Base-by-base conservation (phyloP, 169 alveolate species). In the Eimeria maxima region DNA sequence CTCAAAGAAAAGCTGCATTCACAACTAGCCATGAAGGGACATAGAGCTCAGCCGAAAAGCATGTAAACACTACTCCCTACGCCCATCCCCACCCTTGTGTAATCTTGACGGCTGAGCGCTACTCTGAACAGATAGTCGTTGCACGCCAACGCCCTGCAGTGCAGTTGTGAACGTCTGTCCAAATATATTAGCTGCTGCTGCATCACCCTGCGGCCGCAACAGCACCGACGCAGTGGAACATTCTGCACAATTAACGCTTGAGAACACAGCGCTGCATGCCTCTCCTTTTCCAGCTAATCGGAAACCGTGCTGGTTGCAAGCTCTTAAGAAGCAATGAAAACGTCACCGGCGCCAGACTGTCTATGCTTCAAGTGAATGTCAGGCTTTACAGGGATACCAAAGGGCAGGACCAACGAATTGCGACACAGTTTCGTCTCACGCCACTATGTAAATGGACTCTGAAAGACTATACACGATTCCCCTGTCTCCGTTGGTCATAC, bases 121-220 rank as follows among this genome's bases (percentile, higher is more conserved):
- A 97, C 95, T 97, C 98, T 98, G 95, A 98, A 97, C 60, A 95
- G 94, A 90, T 97, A 98, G 94, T 98, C 99, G 57, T 98, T 93
- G 90, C 96, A 97, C 38, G 98, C 97, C 95, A 97, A 93, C 24
- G 96, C 92, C 63, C 84, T 60, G 71, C 63, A 63, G 60, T 73
- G 96, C 86, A 95, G 71, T 50, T 80, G 71, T 16, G 80, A 80
- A 88, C 95, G 92, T 24, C 95, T 84, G 57, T 96, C 97, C 44
- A 96, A 24, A 76, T 87, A 90, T 29, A 87, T 14, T 29, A 87
- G 93, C 65, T 87, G 93, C 93, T 87, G 93, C 83, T 87, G 93
- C 65, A 33, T 22, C 83, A 87, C 93, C 53, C 93, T 87, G 93
- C 78, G 65, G 47, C 83, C 71, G 27, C 78, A 84, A 18, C 86